Percentiles rank a stretch among this genome's conserved stretches.
Conservation (phyloP, 495 filamentous ascomycete species). For the Lophiostoma macrostomum region DNA sequence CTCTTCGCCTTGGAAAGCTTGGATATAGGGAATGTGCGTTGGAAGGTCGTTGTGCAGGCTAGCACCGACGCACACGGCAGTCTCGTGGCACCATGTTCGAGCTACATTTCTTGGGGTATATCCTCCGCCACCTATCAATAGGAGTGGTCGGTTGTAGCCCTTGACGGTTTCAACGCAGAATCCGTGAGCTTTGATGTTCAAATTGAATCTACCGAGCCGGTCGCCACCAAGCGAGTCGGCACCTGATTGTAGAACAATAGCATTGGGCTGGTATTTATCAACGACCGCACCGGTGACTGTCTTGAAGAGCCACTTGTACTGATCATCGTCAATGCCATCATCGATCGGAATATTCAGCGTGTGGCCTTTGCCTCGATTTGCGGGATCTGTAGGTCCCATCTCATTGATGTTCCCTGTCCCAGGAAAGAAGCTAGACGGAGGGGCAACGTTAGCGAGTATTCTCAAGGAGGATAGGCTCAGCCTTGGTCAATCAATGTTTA, state of each 20-base stretch:
- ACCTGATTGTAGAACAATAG: slow-evolving; percentile 94
- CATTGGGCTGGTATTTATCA: slow-evolving; percentile 71
- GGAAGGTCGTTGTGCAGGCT: slow-evolving; percentile 39
- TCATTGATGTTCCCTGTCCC: slow-evolving; percentile 61
- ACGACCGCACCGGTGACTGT: slow-evolving; percentile 73
- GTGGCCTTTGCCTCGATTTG: slow-evolving; percentile 63
- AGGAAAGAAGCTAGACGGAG: too few relatives aligned
- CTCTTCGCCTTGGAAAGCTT: slow-evolving; percentile 39
- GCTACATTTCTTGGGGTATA: slow-evolving; percentile 98
- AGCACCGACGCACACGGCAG: slow-evolving; percentile 76
- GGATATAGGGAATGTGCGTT: slow-evolving; percentile 38
- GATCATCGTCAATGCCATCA: slow-evolving; percentile 86
- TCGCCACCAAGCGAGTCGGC: slow-evolving; percentile 94
- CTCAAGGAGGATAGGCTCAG: too few relatives aligned
- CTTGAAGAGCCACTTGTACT: slow-evolving; percentile 82
- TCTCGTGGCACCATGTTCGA: slow-evolving; percentile 94
- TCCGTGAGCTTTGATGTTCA: slow-evolving; percentile 91
- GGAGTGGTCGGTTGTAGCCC: slow-evolving; percentile 67
- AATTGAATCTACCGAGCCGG: slow-evolving; percentile 89
- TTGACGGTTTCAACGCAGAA: slow-evolving; percentile 88
- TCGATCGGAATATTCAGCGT: slow-evolving; percentile 65
- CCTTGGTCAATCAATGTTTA: too few relatives aligned
- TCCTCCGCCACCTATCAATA: slow-evolving; percentile 90
- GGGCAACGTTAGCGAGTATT: too few relatives aligned
- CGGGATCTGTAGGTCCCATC: slow-evolving; percentile 57